A percentile compares a stretch with the other conserved stretches of the same genome.
Conservation (phyloP, 768 basidiomycete species). For the Inosperma sp. region DNA sequence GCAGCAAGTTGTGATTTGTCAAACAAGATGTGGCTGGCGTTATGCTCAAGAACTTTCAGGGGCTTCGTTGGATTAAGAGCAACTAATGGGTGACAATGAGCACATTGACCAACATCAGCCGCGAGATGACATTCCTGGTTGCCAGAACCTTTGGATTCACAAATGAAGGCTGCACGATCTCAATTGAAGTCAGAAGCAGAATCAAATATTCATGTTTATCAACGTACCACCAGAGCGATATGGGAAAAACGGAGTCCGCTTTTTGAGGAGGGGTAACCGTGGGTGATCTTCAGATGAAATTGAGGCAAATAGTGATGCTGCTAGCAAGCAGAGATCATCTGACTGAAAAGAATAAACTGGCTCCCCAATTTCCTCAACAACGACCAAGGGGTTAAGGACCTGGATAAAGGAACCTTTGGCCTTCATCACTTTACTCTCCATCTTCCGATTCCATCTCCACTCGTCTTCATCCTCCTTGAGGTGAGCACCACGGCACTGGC, state of each 20-base stretch:
- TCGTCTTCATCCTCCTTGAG: neutral
- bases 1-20: neutral
- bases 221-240: neutral
- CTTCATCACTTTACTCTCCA: neutral
- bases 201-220: neutral
- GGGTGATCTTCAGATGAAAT: neutral
- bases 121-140: neutral
- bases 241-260: neutral
- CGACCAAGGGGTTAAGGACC: neutral
- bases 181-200: neutral
- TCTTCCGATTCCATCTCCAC: neutral
- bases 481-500: neutral
- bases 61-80: neutral
- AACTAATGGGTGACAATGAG: neutral
- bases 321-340: neutral
- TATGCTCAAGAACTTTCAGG: conserved; percentile 8
- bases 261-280: neutral
- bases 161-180: neutral
- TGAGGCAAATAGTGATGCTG: neutral
- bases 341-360: neutral
- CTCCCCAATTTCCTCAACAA: neutral
- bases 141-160: neutral
- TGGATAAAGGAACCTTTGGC: neutral
- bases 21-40: conserved; percentile 7
- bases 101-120: neutral